These are phyloP conservation scores for Aspergillus intermedius DNA, from an alignment of 2,329 filamentous ascomycete genomes.

Conservation along the genomic window DNA sequence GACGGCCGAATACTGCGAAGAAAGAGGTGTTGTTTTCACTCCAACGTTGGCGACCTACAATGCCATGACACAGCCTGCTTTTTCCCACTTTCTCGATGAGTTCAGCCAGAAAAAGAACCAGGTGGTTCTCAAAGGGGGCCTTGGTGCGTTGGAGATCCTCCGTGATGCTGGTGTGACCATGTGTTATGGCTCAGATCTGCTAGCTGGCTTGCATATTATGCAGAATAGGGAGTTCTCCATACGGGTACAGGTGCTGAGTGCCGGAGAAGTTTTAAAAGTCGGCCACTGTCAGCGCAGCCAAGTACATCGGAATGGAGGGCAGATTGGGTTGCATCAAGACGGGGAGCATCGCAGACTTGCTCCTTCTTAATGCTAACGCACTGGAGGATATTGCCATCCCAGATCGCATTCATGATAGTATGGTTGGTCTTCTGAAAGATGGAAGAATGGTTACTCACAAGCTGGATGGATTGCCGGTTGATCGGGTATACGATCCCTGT, in stretches of 20 bases:
- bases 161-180: conserved; percentile 47
- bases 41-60: conserved; percentile 49
- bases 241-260: conserved; percentile 34
- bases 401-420: conserved; percentile 39
- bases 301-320: conserved; percentile 40
- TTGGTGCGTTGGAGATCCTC: conserved; percentile 42
- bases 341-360: conserved; percentile 46
- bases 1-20: conserved; percentile 45
- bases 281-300: conserved; percentile 47
- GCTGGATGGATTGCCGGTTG: neutral
- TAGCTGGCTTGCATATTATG: conserved; percentile 40
- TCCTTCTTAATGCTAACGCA: conserved; percentile 47
- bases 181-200: conserved; percentile 50
- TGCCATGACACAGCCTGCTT: conserved; percentile 36
- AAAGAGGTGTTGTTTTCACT: conserved; percentile 43
- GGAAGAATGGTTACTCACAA: conserved; percentile 37
- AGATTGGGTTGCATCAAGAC: conserved; percentile 45
- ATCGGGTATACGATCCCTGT: conserved; percentile 1
- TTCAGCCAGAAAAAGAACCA: conserved; percentile 40
- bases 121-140: conserved; percentile 41
- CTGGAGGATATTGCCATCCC: conserved; percentile 49
- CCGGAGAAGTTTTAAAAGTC: conserved; percentile 41
- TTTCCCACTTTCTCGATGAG: conserved; percentile 2
- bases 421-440: conserved; percentile 50
- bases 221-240: conserved; percentile 46